Percentiles rank a stretch among this genome's conserved stretches.
Evolutionary conservation across 2,329 filamentous ascomycete genomes (phyloP).

Genomic region (Davidsoniella virescens): DNA sequence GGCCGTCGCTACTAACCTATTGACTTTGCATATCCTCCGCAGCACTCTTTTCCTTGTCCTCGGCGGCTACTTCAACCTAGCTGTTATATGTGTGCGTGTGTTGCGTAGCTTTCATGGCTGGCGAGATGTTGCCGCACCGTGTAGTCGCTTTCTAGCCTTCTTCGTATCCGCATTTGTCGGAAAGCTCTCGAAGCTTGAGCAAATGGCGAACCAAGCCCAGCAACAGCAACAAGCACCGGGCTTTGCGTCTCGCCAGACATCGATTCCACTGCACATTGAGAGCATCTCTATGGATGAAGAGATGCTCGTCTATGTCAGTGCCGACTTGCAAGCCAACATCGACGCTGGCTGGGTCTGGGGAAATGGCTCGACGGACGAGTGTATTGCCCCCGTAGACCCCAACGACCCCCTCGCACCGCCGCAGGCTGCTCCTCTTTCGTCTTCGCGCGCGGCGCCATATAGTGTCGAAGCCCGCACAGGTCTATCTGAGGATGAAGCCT

Average conservation of each 20-base stretch:
- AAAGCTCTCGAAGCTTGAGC: slow-evolving; percentile 30
- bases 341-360: slow-evolving; percentile 64
- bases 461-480: slow-evolving; percentile 33
- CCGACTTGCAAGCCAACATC: slow-evolving; percentile 58
- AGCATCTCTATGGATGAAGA: slow-evolving; percentile 56
- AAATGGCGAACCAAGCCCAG: slow-evolving; percentile 4
- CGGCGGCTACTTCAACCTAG: slow-evolving; percentile 54
- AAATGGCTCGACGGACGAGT: slow-evolving; percentile 7
- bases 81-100: slow-evolving; percentile 55
- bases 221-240: slow-evolving; percentile 14
- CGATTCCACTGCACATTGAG: slow-evolving; percentile 18
- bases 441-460: slow-evolving; percentile 23
- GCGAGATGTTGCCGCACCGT: slow-evolving; percentile 57
- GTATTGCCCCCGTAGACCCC: slow-evolving; percentile 16
- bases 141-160: slow-evolving; percentile 67
- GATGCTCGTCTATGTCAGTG: slow-evolving; percentile 69
- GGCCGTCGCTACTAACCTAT: slow-evolving; percentile 53
- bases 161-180: slow-evolving; percentile 54
- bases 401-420: slow-evolving; percentile 12
- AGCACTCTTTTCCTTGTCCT: slow-evolving; percentile 68
- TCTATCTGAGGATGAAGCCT: slow-evolving; percentile 38
- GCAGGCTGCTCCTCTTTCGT: slow-evolving; percentile 15
- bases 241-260: background rate
- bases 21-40: slow-evolving; percentile 76
- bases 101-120: slow-evolving; percentile 54